A percentile compares a stretch with the other conserved stretches of the same genome.
These are phyloP conservation scores for Candida pseudoviswanathii DNA, from an alignment of 1,139 yeast genomes.

Conservation along the genomic window DNA sequence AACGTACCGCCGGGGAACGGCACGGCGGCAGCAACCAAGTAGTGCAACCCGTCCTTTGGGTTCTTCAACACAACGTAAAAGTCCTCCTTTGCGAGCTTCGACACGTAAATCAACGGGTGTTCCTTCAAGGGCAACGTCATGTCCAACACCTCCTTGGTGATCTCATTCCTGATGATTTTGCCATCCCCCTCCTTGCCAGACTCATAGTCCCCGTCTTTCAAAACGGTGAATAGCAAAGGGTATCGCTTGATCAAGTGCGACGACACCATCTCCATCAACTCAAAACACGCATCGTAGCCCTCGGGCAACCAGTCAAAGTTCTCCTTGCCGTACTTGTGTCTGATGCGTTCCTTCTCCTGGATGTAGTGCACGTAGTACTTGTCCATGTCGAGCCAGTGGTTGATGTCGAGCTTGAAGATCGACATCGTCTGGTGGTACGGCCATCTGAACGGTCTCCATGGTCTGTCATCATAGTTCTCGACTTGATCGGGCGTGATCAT, in stretches of 20 bases:
- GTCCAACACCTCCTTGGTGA: constrained; percentile 63
- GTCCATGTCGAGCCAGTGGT: constrained; percentile 83
- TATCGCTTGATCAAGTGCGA: constrained; percentile 61
- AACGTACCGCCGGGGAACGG: constrained; percentile 81
- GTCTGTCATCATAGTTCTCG: constrained; percentile 65
- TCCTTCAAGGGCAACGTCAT: constrained; percentile 60
- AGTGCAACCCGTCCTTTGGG: constrained; percentile 59
- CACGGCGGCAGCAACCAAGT: constrained; percentile 72
- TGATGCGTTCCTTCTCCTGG: constrained; percentile 60
- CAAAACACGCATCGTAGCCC: constrained; percentile 61
- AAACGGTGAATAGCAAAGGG: constrained; percentile 60
- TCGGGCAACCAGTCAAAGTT: constrained; percentile 72
- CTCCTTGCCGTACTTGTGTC: constrained; percentile 58
- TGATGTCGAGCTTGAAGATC: constrained; percentile 64
- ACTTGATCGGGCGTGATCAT: constrained; percentile 70
- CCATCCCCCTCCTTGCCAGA: constrained; percentile 24
- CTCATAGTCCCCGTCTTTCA: constrained; percentile 32
- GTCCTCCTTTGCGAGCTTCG: constrained; percentile 77
- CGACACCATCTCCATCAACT: constrained; percentile 64
- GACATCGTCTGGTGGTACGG: constrained; percentile 84
- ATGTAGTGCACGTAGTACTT: constrained; percentile 69
- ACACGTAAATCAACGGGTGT: constrained; percentile 62
- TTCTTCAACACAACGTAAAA: constrained; percentile 61
- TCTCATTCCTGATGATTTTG: constrained; percentile 55
- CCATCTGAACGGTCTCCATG: constrained; percentile 83